Evolutionary conservation across 495 filamentous ascomycete species (phyloP).

Genomic region (Penicillium subrubescens): DNA sequence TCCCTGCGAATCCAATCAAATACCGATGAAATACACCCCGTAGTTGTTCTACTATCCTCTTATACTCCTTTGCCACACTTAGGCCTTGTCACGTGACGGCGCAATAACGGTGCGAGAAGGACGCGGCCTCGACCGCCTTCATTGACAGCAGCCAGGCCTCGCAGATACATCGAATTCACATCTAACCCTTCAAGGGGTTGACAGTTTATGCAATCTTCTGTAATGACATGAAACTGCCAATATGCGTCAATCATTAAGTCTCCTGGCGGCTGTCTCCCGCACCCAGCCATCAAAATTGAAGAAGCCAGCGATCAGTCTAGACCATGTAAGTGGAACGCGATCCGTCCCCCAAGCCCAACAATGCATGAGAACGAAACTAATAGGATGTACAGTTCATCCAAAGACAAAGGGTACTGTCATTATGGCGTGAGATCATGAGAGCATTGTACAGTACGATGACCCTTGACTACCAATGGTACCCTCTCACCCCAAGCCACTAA

Average conservation of each 20-base stretch:
- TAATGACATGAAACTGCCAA: constrained; percentile 13
- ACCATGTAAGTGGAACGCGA: constrained; percentile 38
- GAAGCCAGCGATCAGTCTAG: constrained; percentile 43
- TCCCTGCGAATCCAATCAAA: too few species aligned
- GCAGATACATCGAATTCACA: neutral
- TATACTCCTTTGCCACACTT: neutral
- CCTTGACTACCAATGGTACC: neutral
- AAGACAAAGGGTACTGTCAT: constrained; percentile 39
- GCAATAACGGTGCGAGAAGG: neutral
- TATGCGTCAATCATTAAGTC: constrained; percentile 34
- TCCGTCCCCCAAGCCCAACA: neutral
- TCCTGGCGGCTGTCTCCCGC: constrained; percentile 37
- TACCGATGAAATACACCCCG: too few species aligned
- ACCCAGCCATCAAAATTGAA: constrained; percentile 36
- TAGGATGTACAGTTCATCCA: constrained; percentile 40
- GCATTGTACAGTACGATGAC: constrained; percentile 38
- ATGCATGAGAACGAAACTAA: neutral
- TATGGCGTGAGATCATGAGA: constrained; percentile 45
- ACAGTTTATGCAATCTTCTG: neutral
- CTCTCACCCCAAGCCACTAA: neutral
- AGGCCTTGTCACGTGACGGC: neutral
- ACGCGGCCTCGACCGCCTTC: constrained; percentile 11
- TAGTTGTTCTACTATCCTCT: neutral
- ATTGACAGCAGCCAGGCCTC: neutral
- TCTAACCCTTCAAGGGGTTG: neutral